A percentile compares a stretch with the other conserved stretches of the same genome.
Evolutionary conservation across 2,329 filamentous ascomycete species (phyloP).

Genomic region (Zasmidium angulare): DNA sequence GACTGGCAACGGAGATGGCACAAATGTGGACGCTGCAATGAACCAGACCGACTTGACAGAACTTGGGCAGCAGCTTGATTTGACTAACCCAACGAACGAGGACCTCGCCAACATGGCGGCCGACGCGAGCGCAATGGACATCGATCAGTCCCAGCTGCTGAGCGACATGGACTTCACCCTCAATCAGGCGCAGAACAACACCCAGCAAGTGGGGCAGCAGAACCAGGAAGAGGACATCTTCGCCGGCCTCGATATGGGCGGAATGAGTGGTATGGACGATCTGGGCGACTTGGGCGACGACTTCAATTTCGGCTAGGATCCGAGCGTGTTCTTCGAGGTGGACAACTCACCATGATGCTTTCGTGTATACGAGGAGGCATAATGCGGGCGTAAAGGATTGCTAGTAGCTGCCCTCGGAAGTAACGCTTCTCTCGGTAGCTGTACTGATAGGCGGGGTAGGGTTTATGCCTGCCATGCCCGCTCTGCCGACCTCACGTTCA

Average conservation of each 20-base stretch:
- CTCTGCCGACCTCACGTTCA: slow-evolving; percentile 1
- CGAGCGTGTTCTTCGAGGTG: not conserved
- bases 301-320: slow-evolving; percentile 30
- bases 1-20: slow-evolving; percentile 14
- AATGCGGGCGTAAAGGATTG: no score
- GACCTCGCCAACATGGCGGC: slow-evolving; percentile 25
- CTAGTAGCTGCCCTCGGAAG: no score
- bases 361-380: not conserved
- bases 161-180: slow-evolving; percentile 15
- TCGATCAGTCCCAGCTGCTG: slow-evolving; percentile 16
- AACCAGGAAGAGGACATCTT: slow-evolving; percentile 42
- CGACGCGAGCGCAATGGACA: slow-evolving; percentile 26
- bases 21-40: slow-evolving; percentile 15
- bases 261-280: slow-evolving; percentile 23
- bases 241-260: slow-evolving; percentile 40
- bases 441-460: slow-evolving; percentile 4
- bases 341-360: not conserved
- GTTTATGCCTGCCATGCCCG: not conserved
- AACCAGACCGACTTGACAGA: slow-evolving; percentile 22
- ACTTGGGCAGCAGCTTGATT: slow-evolving; percentile 18
- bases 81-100: slow-evolving; percentile 18
- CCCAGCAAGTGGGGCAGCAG: slow-evolving; percentile 29
- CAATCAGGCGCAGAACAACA: slow-evolving; percentile 22
- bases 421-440: not conserved
- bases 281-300: slow-evolving; percentile 34